Evolutionary conservation across 257 asterid species (phyloP).

Genomic region (Salvia rosmarinus): DNA sequence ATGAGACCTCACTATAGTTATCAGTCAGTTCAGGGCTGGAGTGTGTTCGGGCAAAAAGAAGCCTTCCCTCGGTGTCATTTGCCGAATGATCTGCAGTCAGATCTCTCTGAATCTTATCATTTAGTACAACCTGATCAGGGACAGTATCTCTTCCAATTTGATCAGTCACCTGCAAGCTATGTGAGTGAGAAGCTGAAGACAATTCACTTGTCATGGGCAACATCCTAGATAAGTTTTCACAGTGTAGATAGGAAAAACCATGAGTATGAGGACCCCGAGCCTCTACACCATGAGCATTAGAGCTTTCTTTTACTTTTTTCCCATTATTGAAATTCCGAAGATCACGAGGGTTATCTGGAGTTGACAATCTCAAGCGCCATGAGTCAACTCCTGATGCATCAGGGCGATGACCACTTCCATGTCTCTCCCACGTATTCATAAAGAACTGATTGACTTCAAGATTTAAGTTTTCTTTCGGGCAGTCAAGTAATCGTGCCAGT

Average conservation of each 20-base stretch:
- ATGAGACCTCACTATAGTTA: conserved; percentile 43
- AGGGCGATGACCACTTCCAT: conserved; percentile 83
- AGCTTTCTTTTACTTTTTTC: conserved; percentile 46
- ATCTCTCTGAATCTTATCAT: conserved; percentile 56
- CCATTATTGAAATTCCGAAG: conserved; percentile 41
- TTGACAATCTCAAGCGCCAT: conserved; percentile 45
- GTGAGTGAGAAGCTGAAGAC: conserved; percentile 38
- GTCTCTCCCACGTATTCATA: conserved; percentile 89
- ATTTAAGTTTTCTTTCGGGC: conserved; percentile 60
- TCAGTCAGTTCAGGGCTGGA: conserved; percentile 92
- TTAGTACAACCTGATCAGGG: conserved; percentile 1
- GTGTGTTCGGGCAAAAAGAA: conserved; percentile 69
- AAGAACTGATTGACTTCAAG: conserved; percentile 86
- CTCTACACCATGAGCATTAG: conserved; percentile 39
- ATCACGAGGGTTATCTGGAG: conserved; percentile 44
- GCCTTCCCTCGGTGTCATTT: conserved; percentile 61
- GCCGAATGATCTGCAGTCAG: conserved; percentile 46
- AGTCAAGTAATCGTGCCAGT: conserved; percentile 73
- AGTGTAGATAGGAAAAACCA: conserved; percentile 39
- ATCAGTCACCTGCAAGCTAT: conserved; percentile 27
- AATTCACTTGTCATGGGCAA: too few species aligned
- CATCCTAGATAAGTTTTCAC: conserved; percentile 30
- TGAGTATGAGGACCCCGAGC: conserved; percentile 35
- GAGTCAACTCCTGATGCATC: conserved; percentile 68
- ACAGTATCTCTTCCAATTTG: conserved; percentile 32